phyloP scores from a whole-genome alignment of 176 grass and related monocot species.

The Triticum timopheevii region DNA sequence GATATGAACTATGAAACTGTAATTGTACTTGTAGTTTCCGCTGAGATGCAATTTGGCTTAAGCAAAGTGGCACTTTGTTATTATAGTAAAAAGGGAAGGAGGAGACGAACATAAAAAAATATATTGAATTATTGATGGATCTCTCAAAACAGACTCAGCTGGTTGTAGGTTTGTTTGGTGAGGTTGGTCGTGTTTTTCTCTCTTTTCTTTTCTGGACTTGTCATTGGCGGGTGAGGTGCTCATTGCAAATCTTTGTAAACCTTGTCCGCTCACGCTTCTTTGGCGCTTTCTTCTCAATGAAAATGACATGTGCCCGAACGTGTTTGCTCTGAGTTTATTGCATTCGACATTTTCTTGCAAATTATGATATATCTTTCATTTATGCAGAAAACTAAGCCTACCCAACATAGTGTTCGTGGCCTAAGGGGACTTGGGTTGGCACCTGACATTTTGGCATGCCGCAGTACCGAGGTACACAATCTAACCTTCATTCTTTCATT shows the following conservation, averaged over 20 bases:
- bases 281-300: no score
- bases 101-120: not conserved
- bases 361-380: slow-evolving; percentile 26
- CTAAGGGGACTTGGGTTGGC: slow-evolving; percentile 90
- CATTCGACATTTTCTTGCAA: slow-evolving; percentile 13
- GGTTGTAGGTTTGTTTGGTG: no score
- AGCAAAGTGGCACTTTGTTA: not conserved
- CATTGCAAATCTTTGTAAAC: no score
- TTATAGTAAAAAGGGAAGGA: not conserved
- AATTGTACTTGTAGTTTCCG: not conserved
- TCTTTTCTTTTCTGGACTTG: no score
- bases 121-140: not conserved
- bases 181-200: no score
- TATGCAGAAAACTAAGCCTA: slow-evolving; percentile 96
- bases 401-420: slow-evolving; percentile 84
- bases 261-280: no score
- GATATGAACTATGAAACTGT: not conserved
- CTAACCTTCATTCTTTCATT: slow-evolving; percentile 16
- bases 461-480: slow-evolving; percentile 66
- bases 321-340: not conserved
- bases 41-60: not conserved
- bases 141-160: not conserved
- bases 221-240: no score
- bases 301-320: no score
- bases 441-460: slow-evolving; percentile 91